Conservation (phyloP, 129 eudicot species). For the Artemisia annua region DNA sequence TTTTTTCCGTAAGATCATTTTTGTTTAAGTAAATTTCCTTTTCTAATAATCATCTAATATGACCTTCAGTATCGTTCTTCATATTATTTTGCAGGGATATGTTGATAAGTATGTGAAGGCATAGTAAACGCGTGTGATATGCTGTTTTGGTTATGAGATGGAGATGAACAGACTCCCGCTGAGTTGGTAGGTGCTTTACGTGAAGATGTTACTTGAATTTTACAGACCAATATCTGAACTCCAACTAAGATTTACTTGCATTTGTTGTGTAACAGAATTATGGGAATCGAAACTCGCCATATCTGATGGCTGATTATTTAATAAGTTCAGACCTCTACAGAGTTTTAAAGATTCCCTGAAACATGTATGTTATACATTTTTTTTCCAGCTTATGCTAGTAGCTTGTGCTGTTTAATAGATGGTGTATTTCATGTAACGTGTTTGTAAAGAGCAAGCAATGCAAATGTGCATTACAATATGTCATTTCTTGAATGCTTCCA, state of each 20-base stretch:
- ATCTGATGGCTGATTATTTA: constrained; percentile 24
- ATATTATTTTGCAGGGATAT: constrained; percentile 69
- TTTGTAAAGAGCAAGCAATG: constrained; percentile 22
- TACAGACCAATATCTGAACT: not conserved
- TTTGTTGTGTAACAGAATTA: constrained; percentile 24
- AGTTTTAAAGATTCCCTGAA: constrained; percentile 29
- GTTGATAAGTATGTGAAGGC: constrained; percentile 88
- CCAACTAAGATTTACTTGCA: constrained; percentile 13
- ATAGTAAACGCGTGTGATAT: constrained; percentile 30
- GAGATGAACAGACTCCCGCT: constrained; percentile 23
- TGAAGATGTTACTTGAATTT: constrained; percentile 5
- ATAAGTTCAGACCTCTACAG: constrained; percentile 20
- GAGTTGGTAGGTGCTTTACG: constrained; percentile 9
- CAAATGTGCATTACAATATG: not conserved
- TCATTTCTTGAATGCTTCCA: not conserved
- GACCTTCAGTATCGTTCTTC: not conserved
- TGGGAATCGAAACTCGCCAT: constrained; percentile 12
- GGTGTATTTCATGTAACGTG: constrained; percentile 5
- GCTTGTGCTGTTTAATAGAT: constrained; percentile 25
- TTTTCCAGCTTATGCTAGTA: constrained; percentile 14
- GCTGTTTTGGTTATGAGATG: not conserved
- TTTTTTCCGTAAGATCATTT: not conserved
- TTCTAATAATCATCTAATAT: not conserved
- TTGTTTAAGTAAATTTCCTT: not conserved
- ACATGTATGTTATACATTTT: constrained; percentile 33